Conservation (phyloP, 2,329 filamentous ascomycete genomes). For the Chaetoscypha palmicola region DNA sequence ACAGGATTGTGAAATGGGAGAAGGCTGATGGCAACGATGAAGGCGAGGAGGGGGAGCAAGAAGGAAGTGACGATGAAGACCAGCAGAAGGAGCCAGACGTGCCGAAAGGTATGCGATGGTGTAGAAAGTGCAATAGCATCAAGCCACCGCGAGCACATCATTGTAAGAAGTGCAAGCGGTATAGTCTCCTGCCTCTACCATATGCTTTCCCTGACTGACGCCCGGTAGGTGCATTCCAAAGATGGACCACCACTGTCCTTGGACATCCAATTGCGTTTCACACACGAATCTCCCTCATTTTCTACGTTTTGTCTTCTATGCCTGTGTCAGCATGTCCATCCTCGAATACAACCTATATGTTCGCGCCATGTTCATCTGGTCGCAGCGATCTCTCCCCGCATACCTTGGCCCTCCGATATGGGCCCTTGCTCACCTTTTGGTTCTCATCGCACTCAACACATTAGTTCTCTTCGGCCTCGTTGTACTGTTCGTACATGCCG, state of each 20-base stretch:
- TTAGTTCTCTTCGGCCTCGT: slow-evolving; percentile 54
- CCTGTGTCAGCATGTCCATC: slow-evolving; percentile 52
- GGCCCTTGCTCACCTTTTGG: slow-evolving; percentile 54
- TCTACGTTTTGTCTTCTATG: slow-evolving; percentile 66
- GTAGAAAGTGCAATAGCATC: slow-evolving; percentile 64
- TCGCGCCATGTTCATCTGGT: slow-evolving; percentile 55
- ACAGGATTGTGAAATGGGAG: slow-evolving; percentile 6
- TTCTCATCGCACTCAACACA: slow-evolving; percentile 51
- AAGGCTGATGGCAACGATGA: slow-evolving; percentile 21
- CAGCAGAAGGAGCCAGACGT: neutral
- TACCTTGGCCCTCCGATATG: slow-evolving; percentile 63
- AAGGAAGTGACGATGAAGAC: slow-evolving; percentile 1
- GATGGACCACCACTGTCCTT: slow-evolving; percentile 85
- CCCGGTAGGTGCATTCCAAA: slow-evolving; percentile 56
- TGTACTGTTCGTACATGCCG: slow-evolving; percentile 57
- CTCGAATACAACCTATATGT: slow-evolving; percentile 54
- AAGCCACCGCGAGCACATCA: slow-evolving; percentile 78
- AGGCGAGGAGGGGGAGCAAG: too few relatives aligned
- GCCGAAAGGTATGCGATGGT: slow-evolving; percentile 49
- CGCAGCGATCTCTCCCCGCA: slow-evolving; percentile 57
- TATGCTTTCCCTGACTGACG: slow-evolving; percentile 4
- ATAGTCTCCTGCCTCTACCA: neutral
- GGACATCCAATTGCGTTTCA: slow-evolving; percentile 78
- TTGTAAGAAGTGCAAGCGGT: slow-evolving; percentile 66
- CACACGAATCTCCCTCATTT: slow-evolving; percentile 79